Base-by-base conservation (phyloP, 768 basidiomycete species). In the Mycena haematopus region DNA sequence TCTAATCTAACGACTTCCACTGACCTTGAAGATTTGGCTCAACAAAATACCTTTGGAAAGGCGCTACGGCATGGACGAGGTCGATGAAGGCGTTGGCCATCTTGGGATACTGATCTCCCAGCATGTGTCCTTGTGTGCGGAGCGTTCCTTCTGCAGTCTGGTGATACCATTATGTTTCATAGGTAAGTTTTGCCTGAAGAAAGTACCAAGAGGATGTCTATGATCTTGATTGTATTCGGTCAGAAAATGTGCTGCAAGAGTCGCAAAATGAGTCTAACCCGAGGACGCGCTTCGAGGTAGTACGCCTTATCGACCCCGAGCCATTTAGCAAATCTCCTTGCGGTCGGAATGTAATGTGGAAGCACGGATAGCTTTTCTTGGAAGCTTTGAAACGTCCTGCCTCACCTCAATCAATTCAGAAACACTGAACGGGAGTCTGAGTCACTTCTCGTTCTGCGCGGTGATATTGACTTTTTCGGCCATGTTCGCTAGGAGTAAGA, bases 251-350 rank as follows among this genome's bases (percentile, higher is more conserved):
- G 29, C 27, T 24, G 40, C 14, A 65, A 6, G n/a, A 5, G 50
- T 19, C 8, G 6, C 6, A n/a, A n/a, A 25, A 44, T 8, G 9
- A 6, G 51, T 9, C 68, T 75, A 60, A 85, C 86, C 73, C 82
- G 79, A 47, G 77, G 79, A 36, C 83, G 79, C 45, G 84, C 86
- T 33, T 63, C 74, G 0, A 70, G 50, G 68, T 87, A 87, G 66
- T 87, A 87, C 1, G 85, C 86, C 65, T 79, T 80, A 44, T 77
- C 75, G 53, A 80, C 79, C 25, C 68, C 51, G 44, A 85, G 68
- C 84, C 84, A 87, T 2, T n/a, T 6, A 1, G 75, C 71, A 21
- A 86, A 71, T 68, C 79, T 85, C 19, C 68, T 68, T 7, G 79
- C 70, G 53, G 71, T 72, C 0, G 50, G 51, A 19, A 46, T 50